Evolutionary conservation across 164 flowering plant species (phyloP).

Genomic region (Aristolochia californica): DNA sequence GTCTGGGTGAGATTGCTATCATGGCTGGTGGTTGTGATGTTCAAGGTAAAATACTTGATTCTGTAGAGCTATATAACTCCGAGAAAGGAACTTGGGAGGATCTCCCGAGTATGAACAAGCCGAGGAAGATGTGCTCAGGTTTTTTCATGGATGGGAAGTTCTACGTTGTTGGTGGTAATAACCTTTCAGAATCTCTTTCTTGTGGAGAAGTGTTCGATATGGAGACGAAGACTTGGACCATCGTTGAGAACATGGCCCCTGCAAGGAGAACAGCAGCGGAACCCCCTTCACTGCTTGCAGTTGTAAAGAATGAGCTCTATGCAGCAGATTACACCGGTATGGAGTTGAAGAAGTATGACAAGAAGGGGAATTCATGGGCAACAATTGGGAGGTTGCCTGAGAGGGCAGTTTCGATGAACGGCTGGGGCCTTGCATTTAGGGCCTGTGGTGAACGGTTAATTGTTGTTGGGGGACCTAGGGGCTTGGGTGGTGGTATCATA

Average conservation of each 20-base stretch:
- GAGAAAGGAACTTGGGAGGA: conserved; percentile 51
- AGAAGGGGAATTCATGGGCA: conserved; percentile 38
- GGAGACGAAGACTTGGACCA: conserved; percentile 60
- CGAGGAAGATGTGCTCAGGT: conserved; percentile 91
- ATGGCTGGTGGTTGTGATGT: conserved; percentile 89
- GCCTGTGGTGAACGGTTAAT: conserved; percentile 82
- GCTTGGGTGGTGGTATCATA: conserved; percentile 52
- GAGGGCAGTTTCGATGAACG: conserved; percentile 68
- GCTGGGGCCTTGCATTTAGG: conserved; percentile 95
- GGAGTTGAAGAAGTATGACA: conserved; percentile 69
- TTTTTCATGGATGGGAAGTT: conserved; percentile 87
- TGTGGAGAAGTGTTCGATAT: conserved; percentile 85
- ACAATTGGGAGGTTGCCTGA: conserved; percentile 82
- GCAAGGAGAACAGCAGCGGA: conserved; percentile 30
- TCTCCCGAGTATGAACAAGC: conserved; percentile 67
- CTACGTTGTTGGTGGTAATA: conserved; percentile 80
- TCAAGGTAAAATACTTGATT: conserved; percentile 43
- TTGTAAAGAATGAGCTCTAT: conserved; percentile 72
- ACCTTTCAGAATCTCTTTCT: conserved; percentile 34
- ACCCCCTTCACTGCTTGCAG: conserved; percentile 92
- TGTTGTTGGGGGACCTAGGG: conserved; percentile 83
- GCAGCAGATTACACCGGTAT: conserved; percentile 82
- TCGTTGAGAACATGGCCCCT: conserved; percentile 81
- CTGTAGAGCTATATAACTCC: conserved; percentile 81
- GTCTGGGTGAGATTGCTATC: conserved; percentile 76